Conservation (phyloP, 2,329 filamentous ascomycete genomes). For the Bertia moriformis region DNA sequence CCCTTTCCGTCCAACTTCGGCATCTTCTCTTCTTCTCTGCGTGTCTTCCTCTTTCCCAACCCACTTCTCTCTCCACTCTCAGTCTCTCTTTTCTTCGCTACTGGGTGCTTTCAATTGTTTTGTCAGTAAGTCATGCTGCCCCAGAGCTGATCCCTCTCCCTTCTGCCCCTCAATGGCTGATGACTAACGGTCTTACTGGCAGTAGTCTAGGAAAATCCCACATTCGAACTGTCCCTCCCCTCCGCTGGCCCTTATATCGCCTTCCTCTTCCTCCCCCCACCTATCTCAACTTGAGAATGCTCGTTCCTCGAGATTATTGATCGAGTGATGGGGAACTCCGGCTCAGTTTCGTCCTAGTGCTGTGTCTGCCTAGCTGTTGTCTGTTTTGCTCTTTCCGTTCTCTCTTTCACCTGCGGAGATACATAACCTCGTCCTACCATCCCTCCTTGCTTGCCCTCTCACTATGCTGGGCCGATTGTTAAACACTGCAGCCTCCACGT, state of each 20-base stretch:
- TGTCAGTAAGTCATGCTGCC: too few relatives aligned
- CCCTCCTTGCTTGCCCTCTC: constrained; percentile 4
- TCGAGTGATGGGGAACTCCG: not conserved
- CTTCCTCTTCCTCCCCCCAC: too few relatives aligned
- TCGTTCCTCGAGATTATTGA: too few relatives aligned
- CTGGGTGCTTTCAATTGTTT: too few relatives aligned
- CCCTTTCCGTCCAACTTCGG: not conserved
- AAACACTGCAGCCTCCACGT: constrained; percentile 23
- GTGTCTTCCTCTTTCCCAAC: not conserved
- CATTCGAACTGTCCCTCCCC: too few relatives aligned
- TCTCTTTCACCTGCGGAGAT: not conserved
- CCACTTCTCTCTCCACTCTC: not conserved
- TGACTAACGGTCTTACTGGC: too few relatives aligned
- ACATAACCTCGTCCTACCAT: not conserved
- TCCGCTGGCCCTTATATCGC: too few relatives aligned
- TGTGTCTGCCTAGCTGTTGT: not conserved
- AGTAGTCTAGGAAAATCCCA: too few relatives aligned
- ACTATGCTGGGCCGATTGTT: constrained; percentile 25
- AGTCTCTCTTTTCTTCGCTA: not conserved
- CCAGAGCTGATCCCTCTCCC: too few relatives aligned
- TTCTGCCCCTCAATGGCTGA: too few relatives aligned
- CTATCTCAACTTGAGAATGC: too few relatives aligned
- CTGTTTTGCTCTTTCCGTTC: not conserved
- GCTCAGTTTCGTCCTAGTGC: not conserved
- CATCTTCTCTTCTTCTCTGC: not conserved